Conservation (phyloP, 257 asterid genomes). For the Solanum medicagineum region DNA sequence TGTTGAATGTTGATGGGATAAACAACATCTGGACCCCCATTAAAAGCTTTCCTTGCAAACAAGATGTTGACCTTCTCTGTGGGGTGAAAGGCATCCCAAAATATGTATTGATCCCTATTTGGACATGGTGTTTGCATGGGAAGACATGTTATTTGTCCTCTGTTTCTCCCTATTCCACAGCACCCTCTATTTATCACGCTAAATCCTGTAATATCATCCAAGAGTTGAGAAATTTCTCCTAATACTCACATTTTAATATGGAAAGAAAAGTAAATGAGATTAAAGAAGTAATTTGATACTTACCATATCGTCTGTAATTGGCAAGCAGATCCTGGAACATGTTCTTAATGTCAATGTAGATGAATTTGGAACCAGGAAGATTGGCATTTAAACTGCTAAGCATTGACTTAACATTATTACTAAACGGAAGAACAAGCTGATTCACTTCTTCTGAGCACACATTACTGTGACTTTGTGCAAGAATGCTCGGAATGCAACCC, state of each 20-base stretch:
- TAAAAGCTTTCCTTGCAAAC: conserved; percentile 11
- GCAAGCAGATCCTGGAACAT: conserved; percentile 73
- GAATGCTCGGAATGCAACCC: conserved; percentile 89
- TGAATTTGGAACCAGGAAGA: conserved; percentile 53
- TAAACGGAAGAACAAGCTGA: conserved; percentile 47
- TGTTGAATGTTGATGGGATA: conserved; percentile 3
- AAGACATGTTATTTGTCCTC: conserved; percentile 14
- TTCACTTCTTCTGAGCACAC: conserved; percentile 62
- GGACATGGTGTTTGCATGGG: conserved; percentile 11
- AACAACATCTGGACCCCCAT: conserved; percentile 6
- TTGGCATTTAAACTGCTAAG: conserved; percentile 38
- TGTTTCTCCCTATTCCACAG: conserved; percentile 10
- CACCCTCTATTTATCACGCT: conserved; percentile 26
- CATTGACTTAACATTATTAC: conserved; percentile 56
- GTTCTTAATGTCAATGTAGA: conserved; percentile 43
- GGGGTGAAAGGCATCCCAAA: conserved; percentile 40
- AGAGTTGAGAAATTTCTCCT: not conserved
- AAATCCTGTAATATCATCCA: conserved; percentile 14
- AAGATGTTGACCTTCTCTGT: conserved; percentile 20
- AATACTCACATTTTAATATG: not conserved
- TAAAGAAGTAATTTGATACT: not conserved
- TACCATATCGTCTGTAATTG: conserved; percentile 61
- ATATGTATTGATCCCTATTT: conserved; percentile 26
- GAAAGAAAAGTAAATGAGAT: not conserved
- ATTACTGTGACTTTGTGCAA: conserved; percentile 42